Base-by-base conservation (phyloP, 1,139 yeast genomes). In the Hyphopichia khmerensis region DNA sequence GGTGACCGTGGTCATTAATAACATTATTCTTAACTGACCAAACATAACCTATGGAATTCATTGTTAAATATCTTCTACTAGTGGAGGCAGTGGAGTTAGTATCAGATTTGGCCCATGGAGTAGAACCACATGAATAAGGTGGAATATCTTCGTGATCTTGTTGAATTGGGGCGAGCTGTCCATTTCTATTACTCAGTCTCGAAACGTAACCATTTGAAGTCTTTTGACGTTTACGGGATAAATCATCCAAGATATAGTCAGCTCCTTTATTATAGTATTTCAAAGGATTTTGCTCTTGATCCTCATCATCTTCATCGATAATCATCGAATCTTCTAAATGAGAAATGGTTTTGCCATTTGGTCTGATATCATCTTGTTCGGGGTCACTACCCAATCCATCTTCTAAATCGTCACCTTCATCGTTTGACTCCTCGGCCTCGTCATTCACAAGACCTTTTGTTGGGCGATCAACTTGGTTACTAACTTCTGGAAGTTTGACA, bases 41-140 rank as follows among this genome's bases (percentile, higher is more conserved):
- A 0, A 84, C 84, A 57, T 87, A 87, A 0, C 98, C 98, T 33
- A 83, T 67, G 7, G 86, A 72, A 53, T 88, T 89, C 77, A 93
- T 87, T 29, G 89, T 81, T 41, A 93, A 66, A 56, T 90, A 91
- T 44, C 96, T 73, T 61, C 95, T 79, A 44, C 64, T 67, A 1
- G 66, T 33, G 5, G 51, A 6, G n/a, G 14, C 59, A 15, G 4
- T 13, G 4, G 17, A 14, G 4, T 10, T 14, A 5, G 34, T 4
- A 13, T 32, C 34, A 4, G 21, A 32, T 59, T 40, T 75, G 32
- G 65, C 69, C 82, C 95, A 93, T 0, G 96, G 96, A 0, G 98
- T 90, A 3, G 87, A 79, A 1, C 98, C 98, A 1, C 90, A 88
- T 5, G 84, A 83, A 51, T 79, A 79, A 1, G 86, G 80, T 3